A percentile compares a stretch with the other conserved stretches of the same genome.
Conservation (phyloP, 768 basidiomycete species). For the Serendipita sp. region DNA sequence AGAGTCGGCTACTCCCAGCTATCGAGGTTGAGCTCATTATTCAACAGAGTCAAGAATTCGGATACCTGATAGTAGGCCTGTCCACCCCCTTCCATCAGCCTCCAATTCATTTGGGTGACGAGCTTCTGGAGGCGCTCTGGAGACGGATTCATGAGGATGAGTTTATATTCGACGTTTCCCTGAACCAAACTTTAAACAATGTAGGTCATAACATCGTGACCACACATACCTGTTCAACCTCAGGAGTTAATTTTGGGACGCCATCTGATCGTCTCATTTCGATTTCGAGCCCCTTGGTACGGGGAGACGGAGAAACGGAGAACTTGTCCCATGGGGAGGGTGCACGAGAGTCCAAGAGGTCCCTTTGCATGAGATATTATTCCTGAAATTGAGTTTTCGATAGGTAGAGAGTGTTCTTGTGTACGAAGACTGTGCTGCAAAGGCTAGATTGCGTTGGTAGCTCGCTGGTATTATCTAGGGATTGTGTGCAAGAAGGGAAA, state of each 20-base stretch:
- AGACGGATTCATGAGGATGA: slow-evolving; percentile 69
- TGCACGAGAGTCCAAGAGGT: not conserved
- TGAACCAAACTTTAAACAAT: slow-evolving; percentile 17
- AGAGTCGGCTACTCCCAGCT: slow-evolving; percentile 60
- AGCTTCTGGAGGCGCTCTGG: slow-evolving; percentile 64
- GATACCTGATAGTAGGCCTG: slow-evolving; percentile 58
- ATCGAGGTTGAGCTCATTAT: slow-evolving; percentile 24
- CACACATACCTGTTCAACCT: slow-evolving; percentile 42
- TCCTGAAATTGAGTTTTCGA: not conserved
- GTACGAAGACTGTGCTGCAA: slow-evolving; percentile 73
- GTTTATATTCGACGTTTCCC: slow-evolving; percentile 90
- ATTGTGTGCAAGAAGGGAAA: slow-evolving; percentile 8
- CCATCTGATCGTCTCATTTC: slow-evolving; percentile 16
- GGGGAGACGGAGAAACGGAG: slow-evolving; percentile 36
- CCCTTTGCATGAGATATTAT: not conserved
- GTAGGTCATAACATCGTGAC: not conserved
- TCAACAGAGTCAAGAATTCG: not conserved
- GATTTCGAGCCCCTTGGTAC: slow-evolving; percentile 21
- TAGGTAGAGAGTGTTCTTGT: slow-evolving; percentile 61
- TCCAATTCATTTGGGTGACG: slow-evolving; percentile 93
- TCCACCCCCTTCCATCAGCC: slow-evolving; percentile 70
- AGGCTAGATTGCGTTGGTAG: slow-evolving; percentile 22
- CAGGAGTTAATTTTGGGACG: slow-evolving; percentile 57
- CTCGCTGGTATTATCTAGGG: not conserved
- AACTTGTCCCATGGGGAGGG: slow-evolving; percentile 58